Conservation (phyloP, 306 rosid genomes). For the Sicyos edulis region DNA sequence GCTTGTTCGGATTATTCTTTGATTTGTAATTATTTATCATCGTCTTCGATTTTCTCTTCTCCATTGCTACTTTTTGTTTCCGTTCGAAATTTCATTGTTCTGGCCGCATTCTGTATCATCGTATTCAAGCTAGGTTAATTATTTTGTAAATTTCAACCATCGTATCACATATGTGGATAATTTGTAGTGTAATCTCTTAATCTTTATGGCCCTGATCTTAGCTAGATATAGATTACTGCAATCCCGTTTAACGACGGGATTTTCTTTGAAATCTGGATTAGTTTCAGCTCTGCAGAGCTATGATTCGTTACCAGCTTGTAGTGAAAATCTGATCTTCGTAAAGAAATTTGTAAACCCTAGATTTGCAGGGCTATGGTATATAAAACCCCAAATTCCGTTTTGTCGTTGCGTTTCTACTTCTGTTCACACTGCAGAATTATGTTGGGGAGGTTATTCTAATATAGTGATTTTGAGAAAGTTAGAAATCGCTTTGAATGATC, state of each 20-base stretch:
- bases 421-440: constrained; percentile 32
- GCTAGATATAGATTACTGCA: constrained; percentile 13
- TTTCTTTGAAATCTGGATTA: constrained; percentile 21
- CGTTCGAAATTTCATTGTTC: neutral
- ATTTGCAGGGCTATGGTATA: constrained; percentile 12
- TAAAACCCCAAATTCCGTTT: constrained; percentile 19
- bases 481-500: constrained; percentile 44
- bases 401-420: constrained; percentile 29
- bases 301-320: constrained; percentile 8
- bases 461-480: constrained; percentile 46
- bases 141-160: neutral
- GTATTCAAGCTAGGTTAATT: neutral
- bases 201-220: constrained; percentile 17
- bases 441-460: constrained; percentile 74
- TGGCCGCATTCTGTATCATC: neutral
- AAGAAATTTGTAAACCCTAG: constrained; percentile 14
- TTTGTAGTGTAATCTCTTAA: neutral
- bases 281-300: constrained; percentile 26
- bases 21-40: neutral
- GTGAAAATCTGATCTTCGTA: neutral
- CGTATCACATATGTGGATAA: neutral
- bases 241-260: neutral
- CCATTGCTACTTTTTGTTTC: neutral
- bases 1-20: neutral
- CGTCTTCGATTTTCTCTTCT: neutral